These are phyloP conservation scores for Calvatia gigantea DNA, from an alignment of 768 basidiomycete species.

Conservation along the genomic window DNA sequence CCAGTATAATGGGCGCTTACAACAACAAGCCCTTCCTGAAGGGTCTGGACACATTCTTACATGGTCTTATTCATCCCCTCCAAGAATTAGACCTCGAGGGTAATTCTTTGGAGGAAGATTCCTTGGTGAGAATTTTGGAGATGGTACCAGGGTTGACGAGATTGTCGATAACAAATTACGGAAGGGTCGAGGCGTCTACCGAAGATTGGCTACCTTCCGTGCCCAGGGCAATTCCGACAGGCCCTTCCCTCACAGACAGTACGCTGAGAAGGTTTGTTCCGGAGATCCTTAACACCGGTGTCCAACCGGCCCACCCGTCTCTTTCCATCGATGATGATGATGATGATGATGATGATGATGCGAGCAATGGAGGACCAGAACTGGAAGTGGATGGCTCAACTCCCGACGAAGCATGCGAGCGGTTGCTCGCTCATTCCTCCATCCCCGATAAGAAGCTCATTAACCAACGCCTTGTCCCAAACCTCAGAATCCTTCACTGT, in stretches of 20 bases:
- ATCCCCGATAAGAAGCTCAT: not conserved
- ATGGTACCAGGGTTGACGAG: conserved; percentile 3
- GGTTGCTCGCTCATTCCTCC: not conserved
- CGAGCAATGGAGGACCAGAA: not conserved
- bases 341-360: not conserved
- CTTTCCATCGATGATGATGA: not conserved
- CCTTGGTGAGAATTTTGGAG: not conserved
- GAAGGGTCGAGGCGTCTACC: not conserved
- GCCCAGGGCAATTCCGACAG: not conserved
- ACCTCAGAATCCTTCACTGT: not conserved
- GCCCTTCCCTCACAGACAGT: not conserved
- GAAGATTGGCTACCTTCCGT: not conserved
- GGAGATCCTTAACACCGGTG: not conserved
- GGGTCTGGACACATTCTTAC: not conserved
- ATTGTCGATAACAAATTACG: not conserved
- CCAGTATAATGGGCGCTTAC: not conserved
- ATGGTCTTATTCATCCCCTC: not conserved
- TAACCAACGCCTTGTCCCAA: not conserved
- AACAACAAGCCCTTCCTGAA: not conserved
- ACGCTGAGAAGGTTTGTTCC: not conserved
- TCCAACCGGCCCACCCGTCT: not conserved
- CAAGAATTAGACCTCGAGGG: not conserved
- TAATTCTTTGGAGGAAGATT: not conserved
- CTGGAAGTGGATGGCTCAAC: not conserved
- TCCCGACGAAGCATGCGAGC: not conserved